Evolutionary conservation across 805 yeast species (phyloP), one percentile per base, ranked within the genome.

Genomic region (Candida chauliodis): DNA sequence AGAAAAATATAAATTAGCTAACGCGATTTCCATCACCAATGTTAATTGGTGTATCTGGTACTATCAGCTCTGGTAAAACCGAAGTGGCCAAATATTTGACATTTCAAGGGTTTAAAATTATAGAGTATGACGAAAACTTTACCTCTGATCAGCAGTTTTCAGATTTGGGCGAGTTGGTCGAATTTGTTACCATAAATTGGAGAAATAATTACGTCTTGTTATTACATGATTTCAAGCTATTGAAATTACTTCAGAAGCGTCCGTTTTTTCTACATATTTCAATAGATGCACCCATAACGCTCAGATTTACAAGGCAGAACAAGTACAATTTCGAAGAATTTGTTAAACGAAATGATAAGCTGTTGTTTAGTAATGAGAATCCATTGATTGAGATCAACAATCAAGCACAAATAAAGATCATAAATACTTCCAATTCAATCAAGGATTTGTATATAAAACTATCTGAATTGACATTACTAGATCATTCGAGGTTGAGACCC

Each of bases 221-320:
- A 0, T 64, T 84, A 9, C 56, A 59, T 2, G 65, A 65, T 16
- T 45, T 71, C 10, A 59, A 56, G 4, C 55, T 72, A 35, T 64
- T 84, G 18, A 63, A 67, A 2, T 61, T 58, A 17, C 58, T 84
- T 4, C 65, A 73, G 23, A 78, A 81, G 44, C 63, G 96, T 40
- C 96, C 97, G 0, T 90, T 86, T 55, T 88, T 89, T 53, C 70
- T 88, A 17, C 95, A 88, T 55, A 49, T 90, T 3, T 73, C 86
- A 5, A 66, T 87, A 2, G 95, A 86, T 50, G 87, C 95, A 0
- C 85, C 95, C 1, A 49, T 78, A 10, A 52, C 53, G 9, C 46
- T 75, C 24, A 68, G 95, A 34, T 64, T 55, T 43, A 48, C 58
- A 32, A 47, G 78, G 16, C 60, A 54, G 48, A 8, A 33, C 5